Conservation (phyloP, 2,329 filamentous ascomycete genomes). For the Ophiognomonia clavigignenti-juglandacearum region DNA sequence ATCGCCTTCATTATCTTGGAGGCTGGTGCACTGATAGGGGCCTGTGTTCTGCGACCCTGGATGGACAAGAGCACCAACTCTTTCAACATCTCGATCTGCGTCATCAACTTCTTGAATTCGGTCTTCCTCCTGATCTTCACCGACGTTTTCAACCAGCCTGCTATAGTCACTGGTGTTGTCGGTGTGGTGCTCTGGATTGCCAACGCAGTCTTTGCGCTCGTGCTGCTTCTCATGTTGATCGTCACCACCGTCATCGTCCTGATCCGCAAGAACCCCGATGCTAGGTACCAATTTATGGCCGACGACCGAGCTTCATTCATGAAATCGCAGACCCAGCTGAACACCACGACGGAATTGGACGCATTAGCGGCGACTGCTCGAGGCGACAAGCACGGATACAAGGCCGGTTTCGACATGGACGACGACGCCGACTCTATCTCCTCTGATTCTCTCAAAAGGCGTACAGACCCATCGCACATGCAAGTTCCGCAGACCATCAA, state of each 20-base stretch:
- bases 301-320: slow-evolving; percentile 96
- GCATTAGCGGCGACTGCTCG: slow-evolving; percentile 84
- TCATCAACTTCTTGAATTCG: slow-evolving; percentile 84
- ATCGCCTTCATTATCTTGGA: slow-evolving; percentile 81
- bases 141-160: slow-evolving; percentile 77
- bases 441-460: slow-evolving; percentile 48
- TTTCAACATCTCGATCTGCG: slow-evolving; percentile 90
- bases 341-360: slow-evolving; percentile 76
- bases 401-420: slow-evolving; percentile 58
- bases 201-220: slow-evolving; percentile 78
- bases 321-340: slow-evolving; percentile 85
- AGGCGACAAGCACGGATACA: slow-evolving; percentile 66
- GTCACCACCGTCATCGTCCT: slow-evolving; percentile 63
- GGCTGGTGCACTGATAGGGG: slow-evolving; percentile 68
- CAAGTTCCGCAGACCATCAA: slow-evolving; percentile 13
- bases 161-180: slow-evolving; percentile 79
- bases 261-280: slow-evolving; percentile 89
- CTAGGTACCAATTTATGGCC: slow-evolving; percentile 91
- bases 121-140: slow-evolving; percentile 89
- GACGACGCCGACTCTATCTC: slow-evolving; percentile 68
- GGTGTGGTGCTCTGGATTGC: slow-evolving; percentile 85
- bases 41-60: slow-evolving; percentile 82
- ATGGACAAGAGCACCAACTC: slow-evolving; percentile 99
- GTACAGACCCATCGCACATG: slow-evolving; percentile 29
- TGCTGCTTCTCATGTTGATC: slow-evolving; percentile 78